Evolutionary conservation across 1,284 basidiomycete genomes (phyloP), one percentile per base, ranked within the genome.

Genomic region (Somion occarium): DNA sequence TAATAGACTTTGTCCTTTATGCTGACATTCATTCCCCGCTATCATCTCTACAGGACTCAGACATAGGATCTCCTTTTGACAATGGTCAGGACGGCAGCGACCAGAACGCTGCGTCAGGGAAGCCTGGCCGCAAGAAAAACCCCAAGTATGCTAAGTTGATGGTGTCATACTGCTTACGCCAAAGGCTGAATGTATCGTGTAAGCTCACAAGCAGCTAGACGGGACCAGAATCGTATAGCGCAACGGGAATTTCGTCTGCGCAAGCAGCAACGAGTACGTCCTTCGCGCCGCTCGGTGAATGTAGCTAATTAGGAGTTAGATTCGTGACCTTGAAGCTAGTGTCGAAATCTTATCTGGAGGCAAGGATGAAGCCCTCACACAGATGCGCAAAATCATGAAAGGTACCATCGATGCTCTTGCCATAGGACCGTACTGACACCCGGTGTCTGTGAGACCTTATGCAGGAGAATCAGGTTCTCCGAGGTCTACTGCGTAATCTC

Each of bases 141-240:
- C 87, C 88, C 60, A 90, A 90, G 87, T 88, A 60, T 56, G 78
- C 42, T 20, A 64, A 51, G 38, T 58, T 53, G 50, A 63, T 60
- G 56, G 54, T 60, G 57, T 66, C 60, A 63, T 65, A 61, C 53
- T 63, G 64, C 61, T 69, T 68, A 70, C 69, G n/a, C n/a, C n/a
- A n/a, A n/a, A n/a, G n/a, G n/a, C n/a, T n/a, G n/a, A n/a, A n/a
- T n/a, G n/a, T 64, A 55, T 42, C 53, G 43, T 34, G 48, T 56
- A 54, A 89, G 89, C 71, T 91, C 89, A 26, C 88, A 91, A 69
- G 88, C 89, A 38, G 88, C 89, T 15, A 72, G 88, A 60, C 80
- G 88, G 58, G 89, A 92, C 70, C 93, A 96, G 69, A 96, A 96
- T 65, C 80, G 93, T 51, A 92, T 95, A 53, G 93, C 93, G 1